Base-by-base conservation (phyloP, 805 yeast genomes). In the Candida odintsovae region DNA sequence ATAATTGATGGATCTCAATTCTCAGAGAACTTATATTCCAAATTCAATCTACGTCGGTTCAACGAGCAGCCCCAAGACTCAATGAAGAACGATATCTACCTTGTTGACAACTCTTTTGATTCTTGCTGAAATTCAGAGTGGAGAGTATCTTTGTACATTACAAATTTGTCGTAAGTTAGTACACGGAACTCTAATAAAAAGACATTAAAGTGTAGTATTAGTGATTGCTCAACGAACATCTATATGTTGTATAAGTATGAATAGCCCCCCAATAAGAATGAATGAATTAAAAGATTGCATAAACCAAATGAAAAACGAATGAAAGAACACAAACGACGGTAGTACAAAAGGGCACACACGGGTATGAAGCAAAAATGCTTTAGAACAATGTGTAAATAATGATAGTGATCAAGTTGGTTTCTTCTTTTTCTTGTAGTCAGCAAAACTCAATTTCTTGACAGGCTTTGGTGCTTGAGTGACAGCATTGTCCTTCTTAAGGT, bases 391-490 rank as follows among this genome's bases (percentile, higher is more conserved):
- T 9, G 10, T 12, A 26, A 25, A 19, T 7, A 10, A 33, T 8
- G 20, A 33, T 3, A 5, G 18, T 6, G 4, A 7, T 41, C 37
- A 50, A 12, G 48, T 47, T 40, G 61, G 56, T 22, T 64, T 61
- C 57, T 65, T 67, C 57, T 77, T 77, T 70, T 77, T 83, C 63
- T 80, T 82, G 62, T 84, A 84, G 56, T 84, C 92, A 1, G 90
- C 90, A 61, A 84, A 78, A 41, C 87, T 81, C 54, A 84, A 69
- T 63, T 83, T 84, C 68, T 80, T 80, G 23, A 73, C 76, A 12
- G 58, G 59, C 23, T 51, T 50, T 15, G 56, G 50, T 8, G 12
- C 23, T 13, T 20, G 22, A 8, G 22, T 8, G 4, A 11, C 39
- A 36, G 22, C 5, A 6, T 20, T 20, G n/a, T 13, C 23, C 7